phyloP scores from a whole-genome alignment of 2,329 filamentous ascomycete species.

The Xylariaceae sp. region DNA sequence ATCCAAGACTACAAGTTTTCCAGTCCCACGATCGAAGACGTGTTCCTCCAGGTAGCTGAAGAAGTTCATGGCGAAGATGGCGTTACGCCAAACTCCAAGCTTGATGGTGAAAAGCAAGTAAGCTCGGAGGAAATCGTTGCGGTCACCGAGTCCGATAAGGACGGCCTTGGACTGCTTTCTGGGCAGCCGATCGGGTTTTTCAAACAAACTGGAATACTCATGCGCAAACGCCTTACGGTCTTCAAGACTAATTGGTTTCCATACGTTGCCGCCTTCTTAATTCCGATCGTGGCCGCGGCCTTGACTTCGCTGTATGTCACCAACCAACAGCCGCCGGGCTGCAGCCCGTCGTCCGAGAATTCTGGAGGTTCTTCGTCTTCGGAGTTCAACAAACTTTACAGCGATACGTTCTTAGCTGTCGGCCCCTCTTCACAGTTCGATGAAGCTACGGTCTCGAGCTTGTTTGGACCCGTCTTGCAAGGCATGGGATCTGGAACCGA shows the following conservation, averaged over 20 bases:
- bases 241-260: slow-evolving; percentile 75
- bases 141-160: slow-evolving; percentile 24
- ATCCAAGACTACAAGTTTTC: slow-evolving; percentile 79
- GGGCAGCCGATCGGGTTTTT: slow-evolving; percentile 66
- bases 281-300: slow-evolving; percentile 76
- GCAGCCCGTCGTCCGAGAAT: slow-evolving; percentile 26
- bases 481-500: slow-evolving; percentile 6
- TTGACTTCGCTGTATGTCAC: slow-evolving; percentile 74
- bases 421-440: slow-evolving; percentile 42
- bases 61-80: slow-evolving; percentile 59
- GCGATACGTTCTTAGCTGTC: slow-evolving; percentile 34
- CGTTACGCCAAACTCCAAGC: slow-evolving; percentile 5
- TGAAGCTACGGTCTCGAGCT: slow-evolving; percentile 19
- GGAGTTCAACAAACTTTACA: slow-evolving; percentile 29
- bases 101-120: slow-evolving; percentile 18
- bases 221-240: slow-evolving; percentile 73
- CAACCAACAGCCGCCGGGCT: slow-evolving; percentile 23
- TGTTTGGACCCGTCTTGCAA: slow-evolving; percentile 39
- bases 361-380: slow-evolving; percentile 29
- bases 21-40: slow-evolving; percentile 87
- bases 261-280: slow-evolving; percentile 67
- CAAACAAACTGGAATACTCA: slow-evolving; percentile 68
- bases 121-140: slow-evolving; percentile 18
- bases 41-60: slow-evolving; percentile 81
- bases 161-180: slow-evolving; percentile 55